Conservation (phyloP, 371 early-diverging fungal genomes). For the Mortierella sp. region DNA sequence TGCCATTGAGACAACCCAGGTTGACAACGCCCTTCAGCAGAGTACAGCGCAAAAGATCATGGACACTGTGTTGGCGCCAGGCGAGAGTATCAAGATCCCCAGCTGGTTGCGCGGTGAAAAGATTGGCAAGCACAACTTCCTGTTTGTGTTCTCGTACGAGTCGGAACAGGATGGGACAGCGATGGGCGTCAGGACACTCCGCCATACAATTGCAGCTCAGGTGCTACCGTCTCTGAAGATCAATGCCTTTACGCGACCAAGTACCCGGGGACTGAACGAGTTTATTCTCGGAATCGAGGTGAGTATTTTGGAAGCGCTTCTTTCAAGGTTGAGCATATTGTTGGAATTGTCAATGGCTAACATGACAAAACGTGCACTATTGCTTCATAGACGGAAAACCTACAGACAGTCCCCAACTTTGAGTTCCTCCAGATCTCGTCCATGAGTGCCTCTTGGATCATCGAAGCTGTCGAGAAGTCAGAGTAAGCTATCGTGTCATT, state of each 20-base stretch:
- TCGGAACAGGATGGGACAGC: conserved; percentile 78
- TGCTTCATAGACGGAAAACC: conserved; percentile 71
- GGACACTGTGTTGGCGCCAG: conserved; percentile 72
- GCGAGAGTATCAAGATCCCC: conserved; percentile 81
- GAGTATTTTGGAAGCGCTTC: conserved; percentile 10
- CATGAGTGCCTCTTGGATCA: conserved; percentile 80
- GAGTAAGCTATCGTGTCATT: conserved; percentile 19
- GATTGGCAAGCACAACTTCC: conserved; percentile 87
- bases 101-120: conserved; percentile 93
- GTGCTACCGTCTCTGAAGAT: conserved; percentile 91
- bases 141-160: conserved; percentile 77
- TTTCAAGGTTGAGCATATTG: not conserved
- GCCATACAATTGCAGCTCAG: conserved; percentile 69
- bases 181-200: conserved; percentile 76
- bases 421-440: conserved; percentile 80
- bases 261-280: conserved; percentile 77
- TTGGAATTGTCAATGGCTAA: not conserved
- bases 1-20: conserved; percentile 24
- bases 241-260: conserved; percentile 94
- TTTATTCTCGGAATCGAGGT: conserved; percentile 93
- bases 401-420: conserved; percentile 72
- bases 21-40: conserved; percentile 52
- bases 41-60: conserved; percentile 25
- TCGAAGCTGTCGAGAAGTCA: conserved; percentile 66
- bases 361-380: conserved; percentile 7